Percentiles rank a stretch among this genome's conserved stretches.
Conservation (phyloP, 345 rosid genomes). For the Eucalyptus coolabah region DNA sequence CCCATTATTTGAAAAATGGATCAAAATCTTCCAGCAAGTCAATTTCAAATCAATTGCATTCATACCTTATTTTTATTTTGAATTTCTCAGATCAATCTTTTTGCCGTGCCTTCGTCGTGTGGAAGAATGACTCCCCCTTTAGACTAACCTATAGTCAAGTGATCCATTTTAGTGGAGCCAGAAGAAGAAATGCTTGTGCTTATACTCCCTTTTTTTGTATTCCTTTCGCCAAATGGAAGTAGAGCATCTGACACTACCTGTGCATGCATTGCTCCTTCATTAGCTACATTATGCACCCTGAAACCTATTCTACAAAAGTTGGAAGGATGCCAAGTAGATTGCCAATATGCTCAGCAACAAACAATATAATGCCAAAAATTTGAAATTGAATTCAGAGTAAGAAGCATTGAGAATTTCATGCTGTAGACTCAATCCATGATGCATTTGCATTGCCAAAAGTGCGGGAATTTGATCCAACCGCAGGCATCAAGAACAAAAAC, state of each 20-base stretch:
- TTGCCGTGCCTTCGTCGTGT: background rate
- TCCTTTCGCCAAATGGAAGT: background rate
- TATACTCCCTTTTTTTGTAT: background rate
- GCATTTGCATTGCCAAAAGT: background rate
- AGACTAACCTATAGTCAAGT: background rate
- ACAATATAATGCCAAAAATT: background rate
- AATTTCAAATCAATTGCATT: background rate
- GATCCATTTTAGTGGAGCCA: background rate
- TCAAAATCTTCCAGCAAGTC: background rate
- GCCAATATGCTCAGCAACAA: background rate
- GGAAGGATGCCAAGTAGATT: background rate
- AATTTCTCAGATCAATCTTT: too few species aligned
- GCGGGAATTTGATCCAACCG: background rate
- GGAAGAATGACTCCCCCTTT: background rate
- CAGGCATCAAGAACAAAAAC: background rate
- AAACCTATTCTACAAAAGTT: background rate
- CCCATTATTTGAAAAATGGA: background rate
- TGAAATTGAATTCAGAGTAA: background rate
- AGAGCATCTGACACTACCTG: background rate
- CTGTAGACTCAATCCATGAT: background rate
- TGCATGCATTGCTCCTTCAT: background rate
- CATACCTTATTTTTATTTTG: background rate
- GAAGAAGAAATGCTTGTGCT: background rate
- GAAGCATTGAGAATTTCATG: background rate
- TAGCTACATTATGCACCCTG: background rate